Conservation (phyloP, 495 filamentous ascomycete species). For the Trichodelitschia bisporula region DNA sequence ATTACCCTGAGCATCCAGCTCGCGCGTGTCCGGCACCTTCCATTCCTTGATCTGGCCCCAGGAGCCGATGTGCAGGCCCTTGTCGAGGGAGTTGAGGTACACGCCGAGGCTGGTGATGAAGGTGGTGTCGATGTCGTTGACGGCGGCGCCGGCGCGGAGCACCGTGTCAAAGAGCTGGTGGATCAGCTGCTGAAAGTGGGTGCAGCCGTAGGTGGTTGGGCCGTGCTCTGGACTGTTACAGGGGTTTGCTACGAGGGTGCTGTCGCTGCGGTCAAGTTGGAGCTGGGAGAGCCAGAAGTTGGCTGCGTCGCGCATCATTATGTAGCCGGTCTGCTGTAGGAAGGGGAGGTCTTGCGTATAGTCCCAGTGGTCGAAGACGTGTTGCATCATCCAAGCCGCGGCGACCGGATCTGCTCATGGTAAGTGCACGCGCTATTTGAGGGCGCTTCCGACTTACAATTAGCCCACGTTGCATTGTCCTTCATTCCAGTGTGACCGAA, state of each 20-base stretch:
- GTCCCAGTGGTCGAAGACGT: constrained; percentile 23
- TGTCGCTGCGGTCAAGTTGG: constrained; percentile 22
- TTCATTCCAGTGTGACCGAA: constrained; percentile 27
- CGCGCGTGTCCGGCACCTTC: constrained; percentile 16
- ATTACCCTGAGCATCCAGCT: constrained; percentile 19
- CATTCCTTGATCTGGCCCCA: constrained; percentile 28
- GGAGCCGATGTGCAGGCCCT: constrained; percentile 21
- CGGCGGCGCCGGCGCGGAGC: constrained; percentile 8
- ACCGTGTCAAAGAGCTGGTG: constrained; percentile 20
- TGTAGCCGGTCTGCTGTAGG: constrained; percentile 20
- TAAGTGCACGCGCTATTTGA: not conserved
- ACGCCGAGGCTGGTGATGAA: constrained; percentile 12
- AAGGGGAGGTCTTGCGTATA: constrained; percentile 21
- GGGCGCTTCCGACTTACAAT: no score
- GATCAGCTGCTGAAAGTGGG: constrained; percentile 25
- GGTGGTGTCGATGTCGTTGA: constrained; percentile 8
- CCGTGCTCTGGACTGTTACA: constrained; percentile 28
- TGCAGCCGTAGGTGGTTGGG: constrained; percentile 25
- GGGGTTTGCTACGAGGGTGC: constrained; percentile 23
- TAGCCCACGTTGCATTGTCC: constrained; percentile 17
- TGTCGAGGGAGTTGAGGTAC: constrained; percentile 17
- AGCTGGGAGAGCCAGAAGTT: constrained; percentile 24
- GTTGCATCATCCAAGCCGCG: constrained; percentile 25
- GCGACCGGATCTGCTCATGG: constrained; percentile 11
- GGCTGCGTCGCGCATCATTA: constrained; percentile 22